Percentiles rank a stretch among this genome's conserved stretches.
phyloP scores from a whole-genome alignment of 2,329 filamentous ascomycete genomes.

The Pseudogymnoascus sp. region DNA sequence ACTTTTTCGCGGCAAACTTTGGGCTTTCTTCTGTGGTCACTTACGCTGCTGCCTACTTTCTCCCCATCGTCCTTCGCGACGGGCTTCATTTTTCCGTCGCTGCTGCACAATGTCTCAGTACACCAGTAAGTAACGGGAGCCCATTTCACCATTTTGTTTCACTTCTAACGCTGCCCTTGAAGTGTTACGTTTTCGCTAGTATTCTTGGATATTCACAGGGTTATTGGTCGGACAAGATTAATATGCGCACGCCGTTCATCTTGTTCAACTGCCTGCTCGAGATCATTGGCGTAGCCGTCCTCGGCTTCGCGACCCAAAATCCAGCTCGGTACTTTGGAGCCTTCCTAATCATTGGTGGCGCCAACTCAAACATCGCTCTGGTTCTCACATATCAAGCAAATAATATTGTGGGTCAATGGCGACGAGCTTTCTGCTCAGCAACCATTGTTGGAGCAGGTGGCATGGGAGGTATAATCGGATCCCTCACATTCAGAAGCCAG shows the following conservation, averaged over 20 bases:
- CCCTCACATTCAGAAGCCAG: slow-evolving; percentile 60
- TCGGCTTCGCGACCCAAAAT: slow-evolving; percentile 42
- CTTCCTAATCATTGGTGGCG: slow-evolving; percentile 5
- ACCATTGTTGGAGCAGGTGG: slow-evolving; percentile 71
- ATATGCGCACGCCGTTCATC: slow-evolving; percentile 44
- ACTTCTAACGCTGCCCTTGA: not conserved
- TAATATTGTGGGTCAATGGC: slow-evolving; percentile 85
- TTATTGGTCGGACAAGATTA: slow-evolving; percentile 45
- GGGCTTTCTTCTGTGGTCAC: slow-evolving; percentile 62
- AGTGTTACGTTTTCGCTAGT: slow-evolving; percentile 35
- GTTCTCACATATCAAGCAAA: slow-evolving; percentile 77
- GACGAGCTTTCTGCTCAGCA: slow-evolving; percentile 71
- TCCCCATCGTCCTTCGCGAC: slow-evolving; percentile 63
- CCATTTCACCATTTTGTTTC: not conserved
- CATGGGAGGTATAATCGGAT: slow-evolving; percentile 70
- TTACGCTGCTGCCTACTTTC: slow-evolving; percentile 70
- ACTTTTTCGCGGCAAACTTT: slow-evolving; percentile 53
- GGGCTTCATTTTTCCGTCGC: slow-evolving; percentile 48
- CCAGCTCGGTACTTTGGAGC: slow-evolving; percentile 50
- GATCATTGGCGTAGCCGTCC: slow-evolving; percentile 29
- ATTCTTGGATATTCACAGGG: slow-evolving; percentile 38
- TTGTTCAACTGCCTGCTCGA: slow-evolving; percentile 41
- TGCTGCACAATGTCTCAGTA: slow-evolving; percentile 45
- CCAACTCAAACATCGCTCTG: slow-evolving; percentile 68
- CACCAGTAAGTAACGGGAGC: slow-evolving; percentile 33